Evolutionary conservation across 306 rosid species (phyloP).

Genomic region (Cercis canadensis): DNA sequence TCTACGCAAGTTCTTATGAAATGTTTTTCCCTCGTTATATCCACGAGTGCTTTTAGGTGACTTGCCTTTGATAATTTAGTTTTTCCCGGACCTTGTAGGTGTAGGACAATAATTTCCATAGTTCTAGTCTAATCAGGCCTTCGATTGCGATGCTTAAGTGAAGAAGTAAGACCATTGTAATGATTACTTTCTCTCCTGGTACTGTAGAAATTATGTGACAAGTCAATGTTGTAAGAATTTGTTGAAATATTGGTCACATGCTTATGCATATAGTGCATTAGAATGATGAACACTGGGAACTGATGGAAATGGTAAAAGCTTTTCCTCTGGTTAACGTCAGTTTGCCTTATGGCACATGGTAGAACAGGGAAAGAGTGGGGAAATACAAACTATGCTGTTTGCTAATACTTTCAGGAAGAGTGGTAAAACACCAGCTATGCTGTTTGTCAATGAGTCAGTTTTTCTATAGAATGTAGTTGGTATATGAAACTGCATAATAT

Average conservation of each 20-base stretch:
- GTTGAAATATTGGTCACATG: background rate
- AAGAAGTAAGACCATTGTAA: too few species aligned
- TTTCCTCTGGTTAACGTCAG: background rate
- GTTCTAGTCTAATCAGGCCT: constrained; percentile 13
- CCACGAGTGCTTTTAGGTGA: background rate
- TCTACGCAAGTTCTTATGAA: background rate
- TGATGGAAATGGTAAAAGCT: background rate
- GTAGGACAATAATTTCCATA: background rate
- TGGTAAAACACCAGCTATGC: constrained; percentile 6
- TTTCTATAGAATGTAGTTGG: background rate
- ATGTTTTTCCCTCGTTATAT: background rate
- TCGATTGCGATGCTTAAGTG: background rate
- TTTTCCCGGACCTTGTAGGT: too few species aligned
- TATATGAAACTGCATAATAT: background rate
- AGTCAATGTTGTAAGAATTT: background rate
- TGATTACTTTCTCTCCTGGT: background rate
- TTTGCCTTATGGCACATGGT: background rate
- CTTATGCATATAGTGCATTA: background rate
- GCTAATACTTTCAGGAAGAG: background rate
- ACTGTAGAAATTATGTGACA: constrained; percentile 16
- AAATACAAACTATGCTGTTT: background rate
- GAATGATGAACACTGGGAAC: constrained; percentile 4
- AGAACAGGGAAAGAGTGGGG: background rate
- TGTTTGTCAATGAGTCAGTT: constrained; percentile 13
- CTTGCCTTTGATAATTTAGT: too few species aligned